Evolutionary conservation across 305 asterid genomes (phyloP), one percentile per base, ranked within the genome.

Genomic region (Stenogyne calaminthoides): DNA sequence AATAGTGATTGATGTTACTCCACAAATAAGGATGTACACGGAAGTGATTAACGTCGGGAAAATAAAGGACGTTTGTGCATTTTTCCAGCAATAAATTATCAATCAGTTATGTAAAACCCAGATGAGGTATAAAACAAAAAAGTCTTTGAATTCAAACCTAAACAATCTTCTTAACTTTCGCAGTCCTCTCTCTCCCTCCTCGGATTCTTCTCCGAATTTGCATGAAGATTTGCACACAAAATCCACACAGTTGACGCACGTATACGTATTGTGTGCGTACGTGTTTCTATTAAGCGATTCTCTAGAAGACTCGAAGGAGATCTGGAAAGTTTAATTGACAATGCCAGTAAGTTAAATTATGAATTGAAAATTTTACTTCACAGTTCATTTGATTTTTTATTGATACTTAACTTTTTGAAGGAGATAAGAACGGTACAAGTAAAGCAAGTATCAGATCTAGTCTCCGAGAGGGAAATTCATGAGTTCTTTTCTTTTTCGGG

Each of bases 401-500:
- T 60, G 25, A 19, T 70, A 20, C 29, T 27, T 75, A 27, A 7
- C 39, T 25, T 19, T 84, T 44, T 78, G 37, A 40, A 62, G 85
- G 79, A 81, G 91, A 80, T 81, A 7, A 88, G 97, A 76, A 91
- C 93, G 15, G 97, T 94, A 14, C 74, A 89, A 70, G 99, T 90
- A 22, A 84, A 80, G 81, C 85, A 87, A 67, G 65, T 94, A 29
- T 94, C 99, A 82, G 98, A 94, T 94, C 99, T 94, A 80, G 97
- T 95, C 7, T 79, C 83, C 7, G 96, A 89, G 83, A 85, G 99
- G 81, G 99, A 94, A 87, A 86, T 94, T 64, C 96, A 84, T 67
- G 98, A 94, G 91, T 94, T 94, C 85, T 94, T 94, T 80, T 94
- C 99, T 0, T 92, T 94, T 79, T 91, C 99, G 65, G 99, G 97